Evolutionary conservation across 2,329 filamentous ascomycete genomes (phyloP).

Genomic region (Hypocrella siamensis): DNA sequence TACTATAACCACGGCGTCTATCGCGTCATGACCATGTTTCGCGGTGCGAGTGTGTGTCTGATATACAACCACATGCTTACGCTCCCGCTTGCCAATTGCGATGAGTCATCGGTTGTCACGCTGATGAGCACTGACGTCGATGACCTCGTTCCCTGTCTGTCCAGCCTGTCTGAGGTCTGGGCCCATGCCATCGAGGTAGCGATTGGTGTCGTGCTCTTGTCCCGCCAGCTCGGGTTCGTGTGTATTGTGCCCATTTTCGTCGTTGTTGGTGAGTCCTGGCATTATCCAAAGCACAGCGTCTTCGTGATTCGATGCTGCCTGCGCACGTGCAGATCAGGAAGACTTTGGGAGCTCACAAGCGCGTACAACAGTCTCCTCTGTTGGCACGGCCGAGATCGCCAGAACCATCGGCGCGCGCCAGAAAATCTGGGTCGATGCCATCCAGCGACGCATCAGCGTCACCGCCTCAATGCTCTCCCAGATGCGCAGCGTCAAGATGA

Average conservation of each 20-base stretch:
- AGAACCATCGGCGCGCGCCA: slow-evolving; percentile 5
- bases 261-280: slow-evolving; percentile 4
- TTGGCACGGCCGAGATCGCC: slow-evolving; percentile 6
- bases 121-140: slow-evolving; percentile 7
- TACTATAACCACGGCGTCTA: slow-evolving; percentile 7
- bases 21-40: slow-evolving; percentile 9
- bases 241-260: slow-evolving; percentile 7
- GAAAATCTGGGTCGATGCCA: slow-evolving; percentile 7
- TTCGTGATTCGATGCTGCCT: not conserved
- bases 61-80: slow-evolving; percentile 9
- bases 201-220: slow-evolving; percentile 6
- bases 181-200: slow-evolving; percentile 7
- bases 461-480: slow-evolving; percentile 14
- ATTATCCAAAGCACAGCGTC: not conserved
- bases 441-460: slow-evolving; percentile 7
- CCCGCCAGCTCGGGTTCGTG: slow-evolving; percentile 8
- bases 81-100: slow-evolving; percentile 4
- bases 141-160: slow-evolving; percentile 2
- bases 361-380: slow-evolving; percentile 3
- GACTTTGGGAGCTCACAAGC: not conserved
- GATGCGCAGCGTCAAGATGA: slow-evolving; percentile 25
- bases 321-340: no score
- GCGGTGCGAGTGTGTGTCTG: slow-evolving; percentile 6
- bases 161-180: slow-evolving; percentile 8
- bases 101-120: slow-evolving; percentile 5